These are phyloP conservation scores for Irineochytrium annulatum DNA, from an alignment of 192 early-diverging fungal genomes.

Conservation along the genomic window DNA sequence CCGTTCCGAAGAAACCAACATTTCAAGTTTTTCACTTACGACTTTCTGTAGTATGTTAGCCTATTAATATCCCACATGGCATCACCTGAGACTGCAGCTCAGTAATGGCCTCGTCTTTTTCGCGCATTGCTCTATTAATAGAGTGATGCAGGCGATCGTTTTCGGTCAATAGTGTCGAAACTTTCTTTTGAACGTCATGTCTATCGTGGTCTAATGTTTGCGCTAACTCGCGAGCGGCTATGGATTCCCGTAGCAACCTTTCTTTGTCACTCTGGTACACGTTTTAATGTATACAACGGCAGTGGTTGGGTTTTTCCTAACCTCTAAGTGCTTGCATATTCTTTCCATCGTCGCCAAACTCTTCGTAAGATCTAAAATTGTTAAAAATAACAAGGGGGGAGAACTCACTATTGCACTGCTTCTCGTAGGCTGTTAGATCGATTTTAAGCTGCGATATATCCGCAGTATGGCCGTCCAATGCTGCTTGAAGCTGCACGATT, in stretches of 20 bases:
- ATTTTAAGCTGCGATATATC: conserved; percentile 34
- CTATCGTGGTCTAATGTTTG: conserved; percentile 28
- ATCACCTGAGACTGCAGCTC: conserved; percentile 22
- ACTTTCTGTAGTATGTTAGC: conserved; percentile 21
- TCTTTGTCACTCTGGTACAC: conserved; percentile 32
- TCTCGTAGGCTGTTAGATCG: conserved; percentile 42
- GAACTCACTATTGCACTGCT: conserved; percentile 37
- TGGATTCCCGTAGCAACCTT: conserved; percentile 37
- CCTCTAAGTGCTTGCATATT: conserved; percentile 35
- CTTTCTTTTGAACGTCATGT: conserved; percentile 25
- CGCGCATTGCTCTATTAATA: conserved; percentile 14
- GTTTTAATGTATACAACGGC: neutral
- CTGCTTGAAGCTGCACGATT: conserved; percentile 36
- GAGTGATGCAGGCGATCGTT: conserved; percentile 21
- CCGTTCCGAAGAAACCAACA: conserved; percentile 38
- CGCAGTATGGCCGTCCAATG: conserved; percentile 28
- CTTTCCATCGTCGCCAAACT: conserved; percentile 38
- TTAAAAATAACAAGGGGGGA: neutral
- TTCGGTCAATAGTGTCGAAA: conserved; percentile 21
- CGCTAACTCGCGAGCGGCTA: conserved; percentile 31
- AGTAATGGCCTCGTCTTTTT: conserved; percentile 15
- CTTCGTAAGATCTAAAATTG: conserved; percentile 33
- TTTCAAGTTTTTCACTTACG: conserved; percentile 43
- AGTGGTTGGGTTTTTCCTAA: neutral
- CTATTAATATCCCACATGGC: conserved; percentile 1